A percentile compares a stretch with the other conserved stretches of the same genome.
Evolutionary conservation across 2,329 filamentous ascomycete species (phyloP).

Genomic region (Amauroascus niger): DNA sequence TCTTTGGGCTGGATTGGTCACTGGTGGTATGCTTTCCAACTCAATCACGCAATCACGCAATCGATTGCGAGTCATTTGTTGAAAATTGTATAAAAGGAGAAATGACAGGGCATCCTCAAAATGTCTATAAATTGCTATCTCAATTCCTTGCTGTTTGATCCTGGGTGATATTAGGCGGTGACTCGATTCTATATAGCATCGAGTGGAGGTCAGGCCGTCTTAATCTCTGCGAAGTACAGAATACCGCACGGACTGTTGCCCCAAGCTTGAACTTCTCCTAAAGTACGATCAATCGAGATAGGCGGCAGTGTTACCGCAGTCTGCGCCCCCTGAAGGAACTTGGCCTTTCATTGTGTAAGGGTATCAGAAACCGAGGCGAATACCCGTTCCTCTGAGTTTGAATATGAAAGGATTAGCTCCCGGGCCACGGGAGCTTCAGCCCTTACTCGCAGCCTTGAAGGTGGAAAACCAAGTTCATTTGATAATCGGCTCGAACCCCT

Average conservation of each 20-base stretch:
- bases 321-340: background rate
- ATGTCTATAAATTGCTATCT: background rate
- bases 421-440: background rate
- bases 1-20: background rate
- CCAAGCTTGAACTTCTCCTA: background rate
- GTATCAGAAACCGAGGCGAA: background rate
- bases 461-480: constrained; percentile 54
- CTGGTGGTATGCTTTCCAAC: background rate
- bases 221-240: too few relatives aligned
- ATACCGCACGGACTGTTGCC: background rate
- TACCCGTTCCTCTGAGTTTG: background rate
- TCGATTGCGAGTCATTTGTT: background rate
- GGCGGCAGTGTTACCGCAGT: background rate
- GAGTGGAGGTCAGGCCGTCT: too few relatives aligned
- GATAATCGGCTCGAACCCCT: constrained; percentile 72
- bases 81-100: constrained; percentile 4
- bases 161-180: background rate
- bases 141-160: background rate
- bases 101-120: background rate
- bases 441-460: constrained; percentile 34
- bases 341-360: background rate
- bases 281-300: background rate
- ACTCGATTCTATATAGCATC: background rate
- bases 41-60: constrained; percentile 9
- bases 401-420: constrained; percentile 7